These are phyloP conservation scores for Cephalotrichum gorgonifer DNA, from an alignment of 2,329 filamentous ascomycete genomes.

Conservation along the genomic window DNA sequence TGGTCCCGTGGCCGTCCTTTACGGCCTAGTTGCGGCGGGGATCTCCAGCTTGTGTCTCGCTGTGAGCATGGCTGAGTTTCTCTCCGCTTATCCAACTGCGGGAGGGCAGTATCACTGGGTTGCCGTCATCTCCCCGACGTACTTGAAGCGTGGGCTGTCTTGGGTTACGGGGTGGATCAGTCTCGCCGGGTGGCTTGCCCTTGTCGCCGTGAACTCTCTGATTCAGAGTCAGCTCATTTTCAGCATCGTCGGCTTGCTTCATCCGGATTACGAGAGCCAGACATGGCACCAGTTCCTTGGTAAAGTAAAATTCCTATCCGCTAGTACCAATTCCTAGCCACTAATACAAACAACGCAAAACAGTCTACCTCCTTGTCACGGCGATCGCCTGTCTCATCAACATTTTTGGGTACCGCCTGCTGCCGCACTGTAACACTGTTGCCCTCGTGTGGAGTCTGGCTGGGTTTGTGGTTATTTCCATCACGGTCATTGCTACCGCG, in stretches of 20 bases:
- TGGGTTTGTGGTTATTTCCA: slow-evolving; percentile 60
- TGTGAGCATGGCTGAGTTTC: slow-evolving; percentile 59
- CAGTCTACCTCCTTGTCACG: neutral
- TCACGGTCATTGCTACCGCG: slow-evolving; percentile 56
- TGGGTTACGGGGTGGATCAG: slow-evolving; percentile 45
- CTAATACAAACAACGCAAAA: no score
- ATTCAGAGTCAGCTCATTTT: slow-evolving; percentile 58
- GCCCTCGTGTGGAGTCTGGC: slow-evolving; percentile 62
- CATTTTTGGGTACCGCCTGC: neutral
- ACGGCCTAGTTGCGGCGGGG: slow-evolving; percentile 35
- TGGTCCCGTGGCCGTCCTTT: slow-evolving; percentile 60
- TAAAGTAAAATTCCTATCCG: no score
- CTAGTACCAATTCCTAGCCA: no score
- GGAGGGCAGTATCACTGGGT: slow-evolving; percentile 66
- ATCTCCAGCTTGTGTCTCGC: slow-evolving; percentile 28
- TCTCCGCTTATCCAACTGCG: slow-evolving; percentile 51
- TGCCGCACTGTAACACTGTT: slow-evolving; percentile 46
- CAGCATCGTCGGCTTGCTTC: slow-evolving; percentile 52
- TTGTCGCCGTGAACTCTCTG: slow-evolving; percentile 58
- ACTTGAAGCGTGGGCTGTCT: slow-evolving; percentile 46
- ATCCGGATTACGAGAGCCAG: slow-evolving; percentile 44
- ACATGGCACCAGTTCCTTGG: slow-evolving; percentile 65
- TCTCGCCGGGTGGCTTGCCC: slow-evolving; percentile 59
- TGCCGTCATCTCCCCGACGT: slow-evolving; percentile 49
- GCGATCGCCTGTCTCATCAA: neutral